Evolutionary conservation across 495 filamentous ascomycete genomes (phyloP), one percentile per base, ranked within the genome.

Genomic region (Daldinia concentrica): DNA sequence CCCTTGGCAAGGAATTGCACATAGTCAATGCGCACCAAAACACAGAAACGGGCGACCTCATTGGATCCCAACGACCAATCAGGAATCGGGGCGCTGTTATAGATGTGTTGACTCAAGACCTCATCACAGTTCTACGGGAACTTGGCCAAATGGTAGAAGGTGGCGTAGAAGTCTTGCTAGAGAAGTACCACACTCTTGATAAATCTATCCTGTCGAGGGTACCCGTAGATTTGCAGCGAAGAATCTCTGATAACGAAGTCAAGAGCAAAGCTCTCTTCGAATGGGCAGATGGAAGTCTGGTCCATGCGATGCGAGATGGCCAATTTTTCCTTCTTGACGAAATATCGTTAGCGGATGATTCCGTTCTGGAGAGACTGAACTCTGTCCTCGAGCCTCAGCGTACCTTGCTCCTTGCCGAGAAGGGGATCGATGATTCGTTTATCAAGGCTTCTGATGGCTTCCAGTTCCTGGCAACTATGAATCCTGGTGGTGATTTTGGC

Each of bases 11-110:
- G 69, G 81, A 90, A 66, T 79, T 99, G 51, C 87, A 93, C 69
- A 96, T 94, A 73, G 90, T 98, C 73, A 99, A 98, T 81, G 96
- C 96, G 8, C 96, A 99, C 77, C 93, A 97, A 71, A 99, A 98
- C 69, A 90, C 95, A 9, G 96, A 99, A 78, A 97, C 95, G 1
- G 94, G 96, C 8, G 96, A 99, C 80, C 86, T 99, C 15, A 98
- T 99, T 69, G 96, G 96, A 62, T 93, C 95, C 3, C 96, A 98
- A 79, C 82, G 96, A 65, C 96, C 96, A 5, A 88, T 98, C 39
- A 86, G 96, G 69, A 97, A 97, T 73, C 87, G 94, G 48, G 86
- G 89, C 45, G 86, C 86, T 9, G 86, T 95, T 41, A 83, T 93
- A 58, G 84, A 87, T 26, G 79, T 90, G 24, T 82, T 99, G 26